These are phyloP conservation scores for Geranium rotundifolium DNA, from an alignment of 345 rosid species.

Conservation along the genomic window DNA sequence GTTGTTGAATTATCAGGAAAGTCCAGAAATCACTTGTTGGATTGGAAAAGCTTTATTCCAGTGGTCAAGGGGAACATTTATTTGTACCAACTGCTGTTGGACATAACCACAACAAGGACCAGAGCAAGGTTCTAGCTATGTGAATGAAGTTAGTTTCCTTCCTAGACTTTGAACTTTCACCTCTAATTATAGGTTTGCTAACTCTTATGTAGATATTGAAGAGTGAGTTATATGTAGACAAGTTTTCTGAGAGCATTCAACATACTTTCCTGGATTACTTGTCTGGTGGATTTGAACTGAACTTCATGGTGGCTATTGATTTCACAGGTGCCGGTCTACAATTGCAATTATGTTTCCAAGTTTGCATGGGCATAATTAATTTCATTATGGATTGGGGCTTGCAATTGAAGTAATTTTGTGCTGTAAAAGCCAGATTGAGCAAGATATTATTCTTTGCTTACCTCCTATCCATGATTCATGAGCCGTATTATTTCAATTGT, in stretches of 20 bases:
- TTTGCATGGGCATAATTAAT: background rate
- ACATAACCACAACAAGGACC: conserved; percentile 26
- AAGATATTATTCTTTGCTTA: too few species aligned
- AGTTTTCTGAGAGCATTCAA: conserved; percentile 52
- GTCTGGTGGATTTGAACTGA: conserved; percentile 71
- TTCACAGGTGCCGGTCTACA: conserved; percentile 55
- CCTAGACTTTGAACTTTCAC: background rate
- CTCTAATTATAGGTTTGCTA: conserved; percentile 3
- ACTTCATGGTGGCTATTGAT: conserved; percentile 95
- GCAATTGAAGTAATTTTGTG: too few species aligned
- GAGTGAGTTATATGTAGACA: conserved; percentile 67
- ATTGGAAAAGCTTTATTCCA: conserved; percentile 54
- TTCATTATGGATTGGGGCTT: too few species aligned
- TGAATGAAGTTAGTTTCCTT: conserved; percentile 9
- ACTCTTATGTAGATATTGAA: conserved; percentile 37
- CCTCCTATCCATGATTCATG: too few species aligned
- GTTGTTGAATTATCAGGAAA: conserved; percentile 44
- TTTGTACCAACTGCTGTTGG: conserved; percentile 46
- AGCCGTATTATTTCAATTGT: too few species aligned
- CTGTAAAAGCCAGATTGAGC: too few species aligned
- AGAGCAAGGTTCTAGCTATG: conserved; percentile 37
- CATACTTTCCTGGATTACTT: conserved; percentile 76
- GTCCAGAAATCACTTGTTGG: conserved; percentile 64
- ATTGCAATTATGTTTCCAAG: conserved; percentile 2
- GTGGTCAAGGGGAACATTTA: conserved; percentile 40